phyloP scores from a whole-genome alignment of 2,329 filamentous ascomycete species.

The Aspergillus puulaauensis region DNA sequence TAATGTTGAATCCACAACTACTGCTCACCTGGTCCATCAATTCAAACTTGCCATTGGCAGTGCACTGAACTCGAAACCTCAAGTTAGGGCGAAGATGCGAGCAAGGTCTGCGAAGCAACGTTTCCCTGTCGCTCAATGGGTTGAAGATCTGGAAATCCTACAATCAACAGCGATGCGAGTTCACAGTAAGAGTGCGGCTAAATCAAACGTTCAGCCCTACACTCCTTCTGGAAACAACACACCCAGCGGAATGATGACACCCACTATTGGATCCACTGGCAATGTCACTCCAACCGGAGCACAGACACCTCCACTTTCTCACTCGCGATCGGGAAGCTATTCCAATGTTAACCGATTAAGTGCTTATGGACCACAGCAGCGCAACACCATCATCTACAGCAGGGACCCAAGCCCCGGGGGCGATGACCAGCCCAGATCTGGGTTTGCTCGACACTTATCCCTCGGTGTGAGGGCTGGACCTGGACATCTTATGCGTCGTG shows the following conservation, averaged over 20 bases:
- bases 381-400: constrained; percentile 41
- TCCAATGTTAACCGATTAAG: constrained; percentile 32
- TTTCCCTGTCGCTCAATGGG: constrained; percentile 67
- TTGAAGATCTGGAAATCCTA: constrained; percentile 63
- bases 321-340: constrained; percentile 32
- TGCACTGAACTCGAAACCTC: constrained; percentile 57
- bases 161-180: constrained; percentile 61
- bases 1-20: constrained; percentile 65
- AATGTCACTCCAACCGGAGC: constrained; percentile 43
- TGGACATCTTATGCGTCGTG: constrained; percentile 34
- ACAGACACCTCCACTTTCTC: constrained; percentile 35
- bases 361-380: constrained; percentile 36
- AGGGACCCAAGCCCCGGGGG: constrained; percentile 34
- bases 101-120: constrained; percentile 64
- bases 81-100: constrained; percentile 62
- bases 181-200: constrained; percentile 46
- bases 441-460: constrained; percentile 37
- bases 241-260: constrained; percentile 38
- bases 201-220: constrained; percentile 31
- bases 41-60: constrained; percentile 65
- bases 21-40: constrained; percentile 62
- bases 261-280: constrained; percentile 38
- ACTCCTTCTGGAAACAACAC: constrained; percentile 45
- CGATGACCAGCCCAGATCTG: constrained; percentile 30
- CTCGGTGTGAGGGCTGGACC: constrained; percentile 43